Base-by-base conservation (phyloP, 345 rosid species). In the Angophora floribunda region DNA sequence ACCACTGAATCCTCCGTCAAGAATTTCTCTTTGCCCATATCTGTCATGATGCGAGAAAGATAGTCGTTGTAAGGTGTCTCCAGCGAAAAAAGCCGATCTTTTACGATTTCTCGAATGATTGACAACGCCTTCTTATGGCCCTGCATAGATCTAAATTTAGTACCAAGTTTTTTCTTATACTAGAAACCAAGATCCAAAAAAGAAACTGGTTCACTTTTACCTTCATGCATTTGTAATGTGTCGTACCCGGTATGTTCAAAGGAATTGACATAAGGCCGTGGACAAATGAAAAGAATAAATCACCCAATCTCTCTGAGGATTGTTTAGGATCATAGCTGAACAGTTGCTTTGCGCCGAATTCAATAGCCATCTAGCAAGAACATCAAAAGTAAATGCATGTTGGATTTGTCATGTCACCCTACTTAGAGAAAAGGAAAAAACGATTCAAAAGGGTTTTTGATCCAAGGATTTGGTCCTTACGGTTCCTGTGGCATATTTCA, bases 211-310 rank as follows among this genome's bases (percentile, higher is more conserved):
- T 63, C 70, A n/a, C 78, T 41, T 4, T 41, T 89, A 92, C 93
- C 93, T 92, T 86, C 78, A 92, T 78, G 88, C 93, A 91, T 61
- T 88, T 91, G 52, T 92, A 86, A 75, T 89, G 90, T 4, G 91
- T 59, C 15, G 93, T 93, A 52, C 93, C 93, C 30, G 92, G 93
- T 26, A 93, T 82, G 57, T 93, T 90, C 50, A 92, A 9, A 14
- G 94, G 93, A 65, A 93, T 87, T 41, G 94, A 90, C 87, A 92
- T 32, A 24, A 90, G 88, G 26, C 90, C 88, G 8, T n/a, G 3
- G 9, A 49, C 2, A 13, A 93, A 14, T 44, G 36, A n/a, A 1
- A 49, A 59, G 49, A 85, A 92, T 45, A 17, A 85, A 8, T 91
- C 92, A 14, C 89, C 89, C 53, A 90, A 65, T 36, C 87, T 88